Evolutionary conservation across 805 yeast species (phyloP), one percentile per base, ranked within the genome.

Genomic region (Nakazawaea wickerhamii): DNA sequence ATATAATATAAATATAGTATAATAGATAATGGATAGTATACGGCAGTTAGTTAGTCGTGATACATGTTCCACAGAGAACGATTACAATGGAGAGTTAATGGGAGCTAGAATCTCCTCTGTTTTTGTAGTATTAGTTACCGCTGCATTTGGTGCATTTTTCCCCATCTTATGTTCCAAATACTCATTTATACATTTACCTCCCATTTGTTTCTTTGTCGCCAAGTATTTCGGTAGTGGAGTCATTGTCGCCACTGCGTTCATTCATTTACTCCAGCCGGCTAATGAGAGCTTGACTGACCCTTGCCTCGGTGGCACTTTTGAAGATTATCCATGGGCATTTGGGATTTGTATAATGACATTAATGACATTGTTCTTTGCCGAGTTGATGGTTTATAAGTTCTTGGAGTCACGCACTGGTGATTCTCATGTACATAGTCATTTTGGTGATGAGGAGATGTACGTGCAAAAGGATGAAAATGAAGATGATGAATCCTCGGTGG

Each of bases 161-260:
- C 84, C 85, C 1, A 52, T 79, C 3, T 55, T 78, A 27, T 65
- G 80, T 1, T 73, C 79, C 13, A 67, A 62, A 41, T 72, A 70
- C 50, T 71, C 81, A 1, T 67, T 68, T 49, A 60, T 78, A 36
- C 62, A 72, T 43, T 48, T 78, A 43, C 84, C 84, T 1, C 45
- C 59, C 4, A 58, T 63, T 63, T 55, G 61, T 34, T 70, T 69
- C 48, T 65, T 67, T 52, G 52, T 65, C 31, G 63, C 67, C 48
- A 57, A 76, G 57, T 75, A 69, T 63, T 81, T 81, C 52, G 91
- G 91, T 51, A 72, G 87, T 4, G 91, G 91, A 40, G 90, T 83
- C 36, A 83, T 83, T 51, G 66, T 83, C 3, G 84, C 90, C 9
- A 83, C 91, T 6, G 86, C 88, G 0, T 84, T 80, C 51, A 72